These are phyloP conservation scores for Rhodomyrtus psidioides DNA, from an alignment of 441 rosid genomes.

Conservation along the genomic window DNA sequence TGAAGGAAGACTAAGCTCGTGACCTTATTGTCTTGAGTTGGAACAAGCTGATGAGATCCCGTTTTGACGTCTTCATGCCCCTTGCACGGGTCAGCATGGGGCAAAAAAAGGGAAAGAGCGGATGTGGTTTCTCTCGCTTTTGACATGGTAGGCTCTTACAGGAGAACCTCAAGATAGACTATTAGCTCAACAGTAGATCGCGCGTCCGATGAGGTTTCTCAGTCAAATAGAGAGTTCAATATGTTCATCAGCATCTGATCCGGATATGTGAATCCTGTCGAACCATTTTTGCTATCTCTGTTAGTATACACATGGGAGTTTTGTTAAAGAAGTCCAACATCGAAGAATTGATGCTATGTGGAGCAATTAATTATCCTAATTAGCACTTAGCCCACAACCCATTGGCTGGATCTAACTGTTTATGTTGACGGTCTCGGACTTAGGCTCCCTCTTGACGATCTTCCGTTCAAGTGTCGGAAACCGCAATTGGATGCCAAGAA, in stretches of 20 bases:
- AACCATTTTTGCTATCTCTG: no score
- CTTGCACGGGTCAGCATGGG: neutral
- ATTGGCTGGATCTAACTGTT: no score
- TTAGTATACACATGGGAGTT: no score
- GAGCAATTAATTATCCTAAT: no score
- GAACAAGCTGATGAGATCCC: neutral
- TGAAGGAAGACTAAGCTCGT: neutral
- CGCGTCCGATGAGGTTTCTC: neutral
- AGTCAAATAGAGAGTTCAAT: neutral
- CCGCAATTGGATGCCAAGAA: no score
- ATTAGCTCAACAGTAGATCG: neutral
- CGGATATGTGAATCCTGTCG: fast-evolving
- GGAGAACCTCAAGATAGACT: neutral
- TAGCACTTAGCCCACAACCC: no score
- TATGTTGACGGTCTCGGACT: no score
- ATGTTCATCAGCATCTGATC: fast-evolving
- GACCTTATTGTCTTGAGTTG: neutral
- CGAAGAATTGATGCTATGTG: no score
- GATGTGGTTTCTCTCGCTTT: neutral
- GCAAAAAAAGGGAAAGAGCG: neutral
- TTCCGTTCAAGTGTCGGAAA: no score
- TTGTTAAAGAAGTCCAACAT: no score
- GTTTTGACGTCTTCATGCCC: neutral
- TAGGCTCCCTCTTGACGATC: no score
- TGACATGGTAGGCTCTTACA: neutral